phyloP scores from a whole-genome alignment of 2,329 filamentous ascomycete genomes.

The Keithomyces neogunnii region DNA sequence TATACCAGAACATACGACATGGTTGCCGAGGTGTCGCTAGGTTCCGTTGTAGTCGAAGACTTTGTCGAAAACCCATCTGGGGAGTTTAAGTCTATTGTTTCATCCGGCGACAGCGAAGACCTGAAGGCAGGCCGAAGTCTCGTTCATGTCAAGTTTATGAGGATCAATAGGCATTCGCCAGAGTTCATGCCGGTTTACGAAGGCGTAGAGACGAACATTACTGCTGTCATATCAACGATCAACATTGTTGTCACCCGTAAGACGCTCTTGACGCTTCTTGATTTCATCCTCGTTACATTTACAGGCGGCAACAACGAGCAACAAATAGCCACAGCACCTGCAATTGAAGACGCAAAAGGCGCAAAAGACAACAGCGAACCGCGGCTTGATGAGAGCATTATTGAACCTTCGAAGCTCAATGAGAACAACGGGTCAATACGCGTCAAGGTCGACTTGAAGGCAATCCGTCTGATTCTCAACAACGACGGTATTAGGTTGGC shows the following conservation, averaged over 20 bases:
- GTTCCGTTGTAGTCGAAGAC: conserved; percentile 83
- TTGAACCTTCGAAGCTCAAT: conserved; percentile 26
- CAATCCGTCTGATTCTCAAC: conserved; percentile 89
- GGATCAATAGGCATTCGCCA: conserved; percentile 82
- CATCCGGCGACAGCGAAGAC: conserved; percentile 66
- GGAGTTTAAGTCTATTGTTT: conserved; percentile 97
- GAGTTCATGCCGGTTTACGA: conserved; percentile 91
- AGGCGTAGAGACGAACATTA: conserved; percentile 86
- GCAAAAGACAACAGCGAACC: conserved; percentile 26
- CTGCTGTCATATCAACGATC: conserved; percentile 87
- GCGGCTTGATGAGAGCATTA: conserved; percentile 25
- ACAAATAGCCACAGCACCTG: conserved; percentile 17
- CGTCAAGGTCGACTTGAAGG: conserved; percentile 88
- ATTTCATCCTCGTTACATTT: conserved; percentile 92
- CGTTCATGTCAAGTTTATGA: conserved; percentile 80
- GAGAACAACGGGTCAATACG: conserved; percentile 64
- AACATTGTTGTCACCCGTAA: conserved; percentile 90
- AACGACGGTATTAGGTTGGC: conserved; percentile 94
- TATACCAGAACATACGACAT: conserved; percentile 87
- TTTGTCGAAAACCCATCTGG: conserved; percentile 82
- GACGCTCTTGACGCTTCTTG: conserved; percentile 82
- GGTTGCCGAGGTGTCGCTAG: conserved; percentile 82
- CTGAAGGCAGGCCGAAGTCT: conserved; percentile 70
- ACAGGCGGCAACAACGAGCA: conserved; percentile 49
- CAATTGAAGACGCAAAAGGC: conserved; percentile 25